These are phyloP conservation scores for Juglanconis juglandina DNA, from an alignment of 2,329 filamentous ascomycete species.

Conservation along the genomic window DNA sequence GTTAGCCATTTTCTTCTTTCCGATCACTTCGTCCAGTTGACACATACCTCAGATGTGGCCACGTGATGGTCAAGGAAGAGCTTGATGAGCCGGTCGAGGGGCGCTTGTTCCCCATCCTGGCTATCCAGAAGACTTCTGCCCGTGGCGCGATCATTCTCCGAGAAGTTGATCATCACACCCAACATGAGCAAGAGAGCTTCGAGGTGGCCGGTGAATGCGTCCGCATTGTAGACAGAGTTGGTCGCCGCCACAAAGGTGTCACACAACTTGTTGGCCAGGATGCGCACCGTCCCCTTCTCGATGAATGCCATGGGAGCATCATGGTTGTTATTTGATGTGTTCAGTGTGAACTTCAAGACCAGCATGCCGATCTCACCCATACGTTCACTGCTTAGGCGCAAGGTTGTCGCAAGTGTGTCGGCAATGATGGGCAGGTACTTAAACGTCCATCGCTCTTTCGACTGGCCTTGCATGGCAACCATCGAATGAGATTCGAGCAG, in stretches of 20 bases:
- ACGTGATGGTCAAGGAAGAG: conserved; percentile 67
- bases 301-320: conserved; percentile 68
- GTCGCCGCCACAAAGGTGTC: conserved; percentile 47
- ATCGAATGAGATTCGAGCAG: conserved; percentile 54
- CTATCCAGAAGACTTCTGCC: conserved; percentile 45
- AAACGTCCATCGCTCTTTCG: conserved; percentile 42
- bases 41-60: conserved; percentile 63
- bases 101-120: conserved; percentile 33
- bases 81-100: conserved; percentile 57
- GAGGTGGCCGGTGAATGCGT: conserved; percentile 50
- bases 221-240: conserved; percentile 44
- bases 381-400: conserved; percentile 31
- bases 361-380: conserved; percentile 42
- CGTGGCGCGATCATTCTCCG: conserved; percentile 69
- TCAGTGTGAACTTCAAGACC: conserved; percentile 71
- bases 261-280: conserved; percentile 49
- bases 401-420: conserved; percentile 40
- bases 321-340: conserved; percentile 78
- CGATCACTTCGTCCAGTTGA: background rate
- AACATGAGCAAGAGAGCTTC: conserved; percentile 75
- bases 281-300: conserved; percentile 50
- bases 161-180: conserved; percentile 82
- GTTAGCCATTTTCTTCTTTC: conserved; percentile 20
- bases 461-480: conserved; percentile 41
- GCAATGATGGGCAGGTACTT: conserved; percentile 51